phyloP scores from a whole-genome alignment of 345 rosid species.

The Euclidium syriacum region DNA sequence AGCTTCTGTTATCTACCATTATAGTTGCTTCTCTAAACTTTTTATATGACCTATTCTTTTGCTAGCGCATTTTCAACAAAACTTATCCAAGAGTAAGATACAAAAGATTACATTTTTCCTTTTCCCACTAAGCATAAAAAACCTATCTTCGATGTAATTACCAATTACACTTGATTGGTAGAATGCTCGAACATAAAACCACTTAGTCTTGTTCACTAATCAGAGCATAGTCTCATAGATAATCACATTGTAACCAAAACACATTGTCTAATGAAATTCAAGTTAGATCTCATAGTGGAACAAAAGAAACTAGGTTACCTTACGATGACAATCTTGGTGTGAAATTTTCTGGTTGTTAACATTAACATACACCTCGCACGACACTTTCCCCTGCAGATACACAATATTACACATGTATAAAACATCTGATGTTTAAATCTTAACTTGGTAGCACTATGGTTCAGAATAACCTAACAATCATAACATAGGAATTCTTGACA shows the following conservation, averaged over 20 bases:
- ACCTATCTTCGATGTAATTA: background rate
- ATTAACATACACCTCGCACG: slow-evolving; percentile 69
- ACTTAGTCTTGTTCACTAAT: background rate
- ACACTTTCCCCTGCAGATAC: slow-evolving; percentile 51
- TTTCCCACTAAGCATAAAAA: background rate
- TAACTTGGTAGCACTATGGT: background rate
- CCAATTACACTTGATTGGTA: background rate
- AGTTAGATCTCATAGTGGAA: background rate
- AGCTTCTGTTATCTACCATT: background rate
- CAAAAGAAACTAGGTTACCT: slow-evolving; percentile 39
- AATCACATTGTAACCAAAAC: background rate
- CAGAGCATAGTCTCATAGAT: background rate
- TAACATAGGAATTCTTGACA: background rate
- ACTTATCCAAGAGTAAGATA: background rate
- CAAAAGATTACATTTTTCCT: background rate
- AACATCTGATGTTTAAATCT: background rate
- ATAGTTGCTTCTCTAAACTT: background rate
- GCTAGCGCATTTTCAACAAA: background rate
- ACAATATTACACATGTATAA: background rate
- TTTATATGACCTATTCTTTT: background rate
- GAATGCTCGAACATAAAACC: background rate
- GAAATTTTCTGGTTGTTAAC: slow-evolving; percentile 52
- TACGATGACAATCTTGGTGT: slow-evolving; percentile 55
- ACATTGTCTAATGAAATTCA: background rate
- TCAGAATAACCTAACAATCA: background rate